A percentile compares a stretch with the other conserved stretches of the same genome.
These are phyloP conservation scores for Phytophthora macrochlamydospora DNA, from an alignment of 352 stramenopile species.

Conservation along the genomic window DNA sequence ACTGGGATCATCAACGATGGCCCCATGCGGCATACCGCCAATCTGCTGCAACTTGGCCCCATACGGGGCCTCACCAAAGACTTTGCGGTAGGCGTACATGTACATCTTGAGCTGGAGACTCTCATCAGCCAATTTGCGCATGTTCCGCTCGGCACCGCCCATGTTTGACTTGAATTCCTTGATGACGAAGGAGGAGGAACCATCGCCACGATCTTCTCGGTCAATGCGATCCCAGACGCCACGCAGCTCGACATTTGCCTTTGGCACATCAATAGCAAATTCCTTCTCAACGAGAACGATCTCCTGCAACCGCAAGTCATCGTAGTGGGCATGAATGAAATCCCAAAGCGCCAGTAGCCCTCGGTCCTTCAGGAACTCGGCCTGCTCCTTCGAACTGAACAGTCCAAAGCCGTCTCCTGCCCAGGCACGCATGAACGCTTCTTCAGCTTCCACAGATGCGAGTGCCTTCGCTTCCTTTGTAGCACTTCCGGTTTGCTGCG, in stretches of 20 bases:
- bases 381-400: slow-evolving; percentile 48
- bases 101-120: slow-evolving; percentile 87
- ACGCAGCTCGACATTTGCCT: slow-evolving; percentile 57
- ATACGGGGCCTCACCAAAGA: slow-evolving; percentile 56
- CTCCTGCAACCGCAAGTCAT: slow-evolving; percentile 22
- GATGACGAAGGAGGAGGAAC: slow-evolving; percentile 44
- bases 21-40: slow-evolving; percentile 28
- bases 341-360: slow-evolving; percentile 40
- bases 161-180: slow-evolving; percentile 89
- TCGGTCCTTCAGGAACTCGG: slow-evolving; percentile 39
- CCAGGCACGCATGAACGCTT: slow-evolving; percentile 37
- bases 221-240: slow-evolving; percentile 87
- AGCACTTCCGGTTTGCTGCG: slow-evolving; percentile 7
- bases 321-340: slow-evolving; percentile 50
- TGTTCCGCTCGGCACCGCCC: slow-evolving; percentile 49
- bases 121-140: slow-evolving; percentile 55
- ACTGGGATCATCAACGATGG: background rate
- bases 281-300: slow-evolving; percentile 67
- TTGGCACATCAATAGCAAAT: slow-evolving; percentile 58
- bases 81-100: slow-evolving; percentile 71
- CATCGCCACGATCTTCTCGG: slow-evolving; percentile 11
- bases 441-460: slow-evolving; percentile 21
- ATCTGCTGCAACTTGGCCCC: slow-evolving; percentile 71
- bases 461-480: slow-evolving; percentile 18
- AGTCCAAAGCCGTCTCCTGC: slow-evolving; percentile 33